Base-by-base conservation (phyloP, 257 asterid species). In the Nicotiana sylvestris region DNA sequence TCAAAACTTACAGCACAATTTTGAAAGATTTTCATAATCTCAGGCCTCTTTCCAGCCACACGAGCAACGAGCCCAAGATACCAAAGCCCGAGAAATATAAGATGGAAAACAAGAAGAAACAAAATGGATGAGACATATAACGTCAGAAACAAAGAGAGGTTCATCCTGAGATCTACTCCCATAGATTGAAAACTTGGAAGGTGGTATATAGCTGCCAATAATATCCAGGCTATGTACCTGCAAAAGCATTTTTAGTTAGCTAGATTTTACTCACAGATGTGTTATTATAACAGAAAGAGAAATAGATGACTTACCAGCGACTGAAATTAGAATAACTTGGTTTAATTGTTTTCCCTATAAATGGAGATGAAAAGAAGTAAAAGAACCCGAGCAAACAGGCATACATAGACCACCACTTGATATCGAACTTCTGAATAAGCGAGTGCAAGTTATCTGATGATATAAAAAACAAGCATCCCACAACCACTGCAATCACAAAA, bases 391-490 rank as follows among this genome's bases (percentile, higher is more conserved):
- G 95, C 93, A 96, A 89, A 83, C 99, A 96, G n/a, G 94, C 99
- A 67, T 96, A 96, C 97, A 96, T 96, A 62, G 99, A 96, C 99
- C 99, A 96, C 99, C 99, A 96, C 86, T 96, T 96, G 43, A 94
- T 84, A 85, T 96, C 93, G 92, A 96, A 84, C 84, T 96, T 96
- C 92, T 94, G 98, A 84, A 96, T 83, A 86, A 96, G 99, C 6
- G 99, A 93, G 80, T 96, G 98, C 91, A 96, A 90, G 83, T 94
- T 96, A 83, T 94, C 99, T 11, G 98, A 96, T 60, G 99, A 96
- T 83, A 96, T 96, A 92, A 94, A 96, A 90, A 96, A 94, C 53
- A 94, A 88, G 94, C 98, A 96, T 29, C 99, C 98, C 81, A 96
- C 94, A 61, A 89, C 91, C 67, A 96, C 99, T 76, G 99, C 98